A percentile compares a stretch with the other conserved stretches of the same genome.
Evolutionary conservation across 2,329 filamentous ascomycete genomes (phyloP).

Genomic region (Chlorencoelia australis): DNA sequence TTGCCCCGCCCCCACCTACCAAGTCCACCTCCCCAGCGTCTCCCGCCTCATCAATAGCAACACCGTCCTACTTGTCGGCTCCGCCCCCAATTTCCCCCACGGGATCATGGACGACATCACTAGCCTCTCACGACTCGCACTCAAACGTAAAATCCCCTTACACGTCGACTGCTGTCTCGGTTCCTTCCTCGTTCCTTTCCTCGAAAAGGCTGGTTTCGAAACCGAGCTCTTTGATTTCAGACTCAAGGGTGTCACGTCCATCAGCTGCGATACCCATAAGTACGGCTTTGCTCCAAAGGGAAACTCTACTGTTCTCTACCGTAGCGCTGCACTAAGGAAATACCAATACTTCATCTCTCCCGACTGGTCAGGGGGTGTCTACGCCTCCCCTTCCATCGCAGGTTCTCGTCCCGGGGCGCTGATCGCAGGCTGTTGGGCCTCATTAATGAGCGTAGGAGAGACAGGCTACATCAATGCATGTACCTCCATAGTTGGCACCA

Average conservation of each 20-base stretch:
- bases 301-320: conserved; percentile 88
- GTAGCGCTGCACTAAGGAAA: conserved; percentile 62
- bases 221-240: conserved; percentile 86
- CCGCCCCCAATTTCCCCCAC: conserved; percentile 94
- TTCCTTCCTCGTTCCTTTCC: conserved; percentile 86
- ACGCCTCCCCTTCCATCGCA: conserved; percentile 84
- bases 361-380: conserved; percentile 92
- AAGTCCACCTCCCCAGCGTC: conserved; percentile 70
- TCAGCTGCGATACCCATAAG: conserved; percentile 96
- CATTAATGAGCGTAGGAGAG: conserved; percentile 80
- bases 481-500: conserved; percentile 74
- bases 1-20: conserved; percentile 77
- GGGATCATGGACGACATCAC: conserved; percentile 95
- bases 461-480: conserved; percentile 80
- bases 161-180: conserved; percentile 98
- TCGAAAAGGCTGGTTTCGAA: conserved; percentile 89
- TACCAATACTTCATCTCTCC: conserved; percentile 97
- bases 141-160: conserved; percentile 70
- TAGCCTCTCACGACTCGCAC: conserved; percentile 70
- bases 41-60: conserved; percentile 86
- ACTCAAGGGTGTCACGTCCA: conserved; percentile 86
- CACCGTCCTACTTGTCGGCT: conserved; percentile 86
- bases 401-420: conserved; percentile 86
- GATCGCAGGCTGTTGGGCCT: conserved; percentile 93
- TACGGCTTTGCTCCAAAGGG: conserved; percentile 98